These are phyloP conservation scores for Apophysomyces sp. DNA, from an alignment of 371 early-diverging fungal species.

Conservation along the genomic window DNA sequence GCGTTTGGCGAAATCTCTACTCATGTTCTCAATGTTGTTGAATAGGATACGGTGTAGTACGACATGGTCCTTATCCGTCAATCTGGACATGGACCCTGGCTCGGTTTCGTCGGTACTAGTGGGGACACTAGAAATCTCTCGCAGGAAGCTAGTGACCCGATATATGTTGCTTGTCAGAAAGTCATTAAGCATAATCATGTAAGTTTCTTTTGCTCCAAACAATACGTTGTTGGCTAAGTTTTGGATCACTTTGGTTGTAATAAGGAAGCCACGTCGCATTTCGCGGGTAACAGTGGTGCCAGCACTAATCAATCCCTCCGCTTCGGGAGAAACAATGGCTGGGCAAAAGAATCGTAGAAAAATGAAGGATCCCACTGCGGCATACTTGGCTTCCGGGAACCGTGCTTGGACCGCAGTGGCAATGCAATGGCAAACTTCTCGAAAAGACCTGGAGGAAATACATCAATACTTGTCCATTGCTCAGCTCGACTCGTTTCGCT, in stretches of 20 bases:
- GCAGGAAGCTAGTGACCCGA: constrained; percentile 61
- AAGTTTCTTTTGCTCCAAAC: constrained; percentile 92
- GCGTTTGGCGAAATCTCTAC: constrained; percentile 59
- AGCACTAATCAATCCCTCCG: constrained; percentile 50
- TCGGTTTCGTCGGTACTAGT: constrained; percentile 6
- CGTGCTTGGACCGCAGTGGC: constrained; percentile 73
- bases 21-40: constrained; percentile 73
- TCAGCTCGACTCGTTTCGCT: neutral
- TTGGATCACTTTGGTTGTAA: constrained; percentile 93
- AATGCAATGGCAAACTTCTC: constrained; percentile 82
- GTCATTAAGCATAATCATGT: constrained; percentile 86
- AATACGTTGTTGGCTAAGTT: constrained; percentile 93
- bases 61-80: constrained; percentile 62
- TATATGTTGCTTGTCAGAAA: constrained; percentile 78
- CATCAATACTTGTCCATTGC: neutral
- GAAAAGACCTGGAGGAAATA: constrained; percentile 50
- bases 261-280: constrained; percentile 81
- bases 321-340: constrained; percentile 89
- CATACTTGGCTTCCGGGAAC: constrained; percentile 85
- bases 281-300: constrained; percentile 35
- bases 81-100: constrained; percentile 21
- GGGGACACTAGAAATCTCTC: constrained; percentile 52
- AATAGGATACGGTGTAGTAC: constrained; percentile 68
- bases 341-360: constrained; percentile 96
- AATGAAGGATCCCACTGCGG: constrained; percentile 92